Percentiles rank a stretch among this genome's conserved stretches.
Conservation (phyloP, 78 protist genomes). For the slime mould (Dictyostelium discoideum) region dicty_2.7 NC_007089.4:3390001-3390500, state of each 20-base stretch:
- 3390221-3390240: constrained; percentile 18
- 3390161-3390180: constrained; percentile 89
- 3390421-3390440: constrained; percentile 43
- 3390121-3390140: constrained; percentile 91
- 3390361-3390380: constrained; percentile 81
- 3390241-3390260: constrained; percentile 58
- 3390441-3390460: constrained; percentile 88
- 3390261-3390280: constrained; percentile 58
- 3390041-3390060: constrained; percentile 1
- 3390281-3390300: constrained; percentile 90
- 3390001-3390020: constrained; percentile 30
- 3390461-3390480: constrained; percentile 63
- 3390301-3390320: constrained; percentile 32
- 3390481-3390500: constrained; percentile 38
- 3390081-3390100: constrained; percentile 72
- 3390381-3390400: constrained; percentile 72
- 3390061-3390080: constrained; percentile 82
- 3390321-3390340: constrained; percentile 75
- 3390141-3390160: constrained; percentile 86
- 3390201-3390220: constrained; percentile 15
- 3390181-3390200: constrained; percentile 92
- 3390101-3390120: constrained; percentile 91
- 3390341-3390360: constrained; percentile 36
- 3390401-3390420: constrained; percentile 43
- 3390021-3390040: constrained; percentile 24